Conservation (phyloP, 75 land plant genomes). For the Selaginella moellendorffii region DNA sequence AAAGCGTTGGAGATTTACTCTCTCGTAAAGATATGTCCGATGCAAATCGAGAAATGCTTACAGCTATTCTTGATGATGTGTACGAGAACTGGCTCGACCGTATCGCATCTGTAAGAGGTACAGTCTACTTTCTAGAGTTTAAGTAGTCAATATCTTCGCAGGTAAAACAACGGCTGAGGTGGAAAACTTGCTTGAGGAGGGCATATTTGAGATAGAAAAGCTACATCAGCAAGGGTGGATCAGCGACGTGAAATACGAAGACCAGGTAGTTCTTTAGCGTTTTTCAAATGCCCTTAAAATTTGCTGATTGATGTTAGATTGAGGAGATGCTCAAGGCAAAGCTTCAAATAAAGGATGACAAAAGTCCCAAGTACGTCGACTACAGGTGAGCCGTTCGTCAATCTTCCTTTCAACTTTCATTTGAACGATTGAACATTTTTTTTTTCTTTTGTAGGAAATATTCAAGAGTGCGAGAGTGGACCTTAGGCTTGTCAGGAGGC, state of each 20-base stretch:
- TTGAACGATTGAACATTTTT: no score
- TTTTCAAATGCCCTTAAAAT: no score
- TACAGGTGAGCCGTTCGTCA: conserved; percentile 59
- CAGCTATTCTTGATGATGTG: conserved; percentile 41
- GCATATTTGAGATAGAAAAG: conserved; percentile 57
- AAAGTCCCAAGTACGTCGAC: conserved; percentile 48
- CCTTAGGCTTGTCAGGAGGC: conserved; percentile 66
- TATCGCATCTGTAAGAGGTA: conserved; percentile 37
- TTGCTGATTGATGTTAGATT: conserved; percentile 36
- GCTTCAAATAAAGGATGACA: conserved; percentile 37
- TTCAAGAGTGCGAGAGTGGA: conserved; percentile 73
- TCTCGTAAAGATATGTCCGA: conserved; percentile 48
- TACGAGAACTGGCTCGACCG: conserved; percentile 41
- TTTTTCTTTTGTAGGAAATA: conserved; percentile 66
- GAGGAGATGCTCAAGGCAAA: conserved; percentile 58
- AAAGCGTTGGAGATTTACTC: conserved; percentile 82
- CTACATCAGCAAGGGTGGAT: conserved; percentile 77
- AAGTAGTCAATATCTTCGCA: no score
- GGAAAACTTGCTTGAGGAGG: conserved; percentile 60
- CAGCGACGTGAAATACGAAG: conserved; percentile 66
- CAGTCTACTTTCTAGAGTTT: no score
- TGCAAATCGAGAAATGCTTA: conserved; percentile 52
- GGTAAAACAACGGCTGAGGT: conserved; percentile 63
- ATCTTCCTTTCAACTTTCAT: no score
- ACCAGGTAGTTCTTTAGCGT: no score